These are phyloP conservation scores for Eucalyptus tenuipes DNA, from an alignment of 345 rosid genomes.

Conservation along the genomic window DNA sequence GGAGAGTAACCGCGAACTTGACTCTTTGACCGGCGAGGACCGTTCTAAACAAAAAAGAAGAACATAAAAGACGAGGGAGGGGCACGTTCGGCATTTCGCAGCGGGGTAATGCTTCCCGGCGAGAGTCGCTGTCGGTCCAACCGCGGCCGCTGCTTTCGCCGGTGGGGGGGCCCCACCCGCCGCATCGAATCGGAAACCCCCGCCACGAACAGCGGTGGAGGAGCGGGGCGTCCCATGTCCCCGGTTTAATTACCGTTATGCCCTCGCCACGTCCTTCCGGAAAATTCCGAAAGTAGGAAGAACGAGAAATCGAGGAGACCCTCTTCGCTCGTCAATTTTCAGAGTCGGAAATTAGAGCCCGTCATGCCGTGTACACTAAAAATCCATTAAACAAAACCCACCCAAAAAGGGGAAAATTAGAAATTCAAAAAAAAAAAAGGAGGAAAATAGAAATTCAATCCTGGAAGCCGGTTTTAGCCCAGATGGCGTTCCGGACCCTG, in stretches of 20 bases:
- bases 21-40: no score
- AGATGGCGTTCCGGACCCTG: constrained; percentile 2
- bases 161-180: background rate
- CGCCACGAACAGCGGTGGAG: background rate
- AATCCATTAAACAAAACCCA: background rate
- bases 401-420: background rate
- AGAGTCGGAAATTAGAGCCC: background rate
- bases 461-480: constrained; percentile 1
- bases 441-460: background rate
- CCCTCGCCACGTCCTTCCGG: background rate
- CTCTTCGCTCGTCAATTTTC: background rate
- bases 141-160: background rate
- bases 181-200: background rate
- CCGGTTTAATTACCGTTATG: background rate
- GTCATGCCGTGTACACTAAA: background rate
- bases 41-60: background rate
- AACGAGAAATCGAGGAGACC: background rate
- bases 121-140: background rate
- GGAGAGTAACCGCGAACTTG: no score
- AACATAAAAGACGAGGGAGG: background rate
- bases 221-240: background rate
- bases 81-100: background rate
- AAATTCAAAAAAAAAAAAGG: background rate
- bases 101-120: background rate
- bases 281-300: background rate